Percentiles rank a stretch among this genome's conserved stretches.
phyloP scores from a whole-genome alignment of 2,329 filamentous ascomycete genomes.

The Aplosporella prunicola region DNA sequence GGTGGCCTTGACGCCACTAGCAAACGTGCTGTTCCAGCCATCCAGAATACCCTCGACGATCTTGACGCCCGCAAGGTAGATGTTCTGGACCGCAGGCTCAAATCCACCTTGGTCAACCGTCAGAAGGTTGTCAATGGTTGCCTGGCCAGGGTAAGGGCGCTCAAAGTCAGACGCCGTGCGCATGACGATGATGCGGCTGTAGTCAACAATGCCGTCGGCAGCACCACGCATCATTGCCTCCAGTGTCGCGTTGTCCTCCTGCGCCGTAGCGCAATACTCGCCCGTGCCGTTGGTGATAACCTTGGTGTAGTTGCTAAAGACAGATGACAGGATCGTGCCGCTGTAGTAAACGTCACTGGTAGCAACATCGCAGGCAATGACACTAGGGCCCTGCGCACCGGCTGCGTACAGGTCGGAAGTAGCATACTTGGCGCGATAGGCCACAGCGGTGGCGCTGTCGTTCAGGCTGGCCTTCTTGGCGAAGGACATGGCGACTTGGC shows the following conservation, averaged over 20 bases:
- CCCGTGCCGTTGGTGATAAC: conserved; percentile 27
- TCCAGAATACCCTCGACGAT: conserved; percentile 54
- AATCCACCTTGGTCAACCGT: conserved; percentile 54
- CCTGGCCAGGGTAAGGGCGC: conserved; percentile 50
- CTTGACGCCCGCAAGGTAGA: conserved; percentile 54
- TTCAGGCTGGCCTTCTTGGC: conserved; percentile 27
- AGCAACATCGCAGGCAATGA: conserved; percentile 24
- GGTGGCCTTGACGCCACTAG: conserved; percentile 43
- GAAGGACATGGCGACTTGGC: conserved; percentile 24
- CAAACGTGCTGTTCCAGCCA: conserved; percentile 51
- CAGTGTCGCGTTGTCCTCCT: conserved; percentile 29
- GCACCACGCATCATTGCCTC: conserved; percentile 24
- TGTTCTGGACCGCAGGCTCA: conserved; percentile 52
- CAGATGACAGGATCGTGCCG: conserved; percentile 20
- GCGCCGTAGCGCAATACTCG: conserved; percentile 26
- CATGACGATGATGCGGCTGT: conserved; percentile 26
- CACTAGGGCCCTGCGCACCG: conserved; percentile 18
- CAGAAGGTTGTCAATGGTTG: conserved; percentile 50
- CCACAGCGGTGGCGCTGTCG: conserved; percentile 26
- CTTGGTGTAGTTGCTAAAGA: conserved; percentile 21
- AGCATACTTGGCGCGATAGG: conserved; percentile 30
- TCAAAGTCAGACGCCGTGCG: conserved; percentile 57
- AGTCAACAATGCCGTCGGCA: conserved; percentile 22
- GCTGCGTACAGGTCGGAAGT: conserved; percentile 16
- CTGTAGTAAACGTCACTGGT: conserved; percentile 24